Evolutionary conservation across 2,329 filamentous ascomycete species (phyloP).

Genomic region (Colletotrichum plurivorum): DNA sequence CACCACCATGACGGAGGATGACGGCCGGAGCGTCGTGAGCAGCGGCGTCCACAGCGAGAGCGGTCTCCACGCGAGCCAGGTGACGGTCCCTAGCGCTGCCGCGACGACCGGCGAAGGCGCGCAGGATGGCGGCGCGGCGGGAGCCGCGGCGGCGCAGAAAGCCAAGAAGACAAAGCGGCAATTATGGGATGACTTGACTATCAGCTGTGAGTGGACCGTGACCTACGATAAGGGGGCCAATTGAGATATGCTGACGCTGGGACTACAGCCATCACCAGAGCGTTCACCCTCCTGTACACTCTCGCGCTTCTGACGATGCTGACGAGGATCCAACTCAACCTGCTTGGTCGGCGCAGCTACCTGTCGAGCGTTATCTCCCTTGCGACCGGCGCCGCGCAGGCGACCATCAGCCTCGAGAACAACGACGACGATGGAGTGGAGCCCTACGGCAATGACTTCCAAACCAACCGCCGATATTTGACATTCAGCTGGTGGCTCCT

Average conservation of each 20-base stretch:
- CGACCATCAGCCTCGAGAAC: conserved; percentile 91
- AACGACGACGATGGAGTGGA: conserved; percentile 90
- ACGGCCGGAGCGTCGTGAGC: conserved; percentile 76
- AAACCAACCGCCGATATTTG: conserved; percentile 94
- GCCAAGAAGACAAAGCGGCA: conserved; percentile 86
- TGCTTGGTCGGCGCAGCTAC: conserved; percentile 94
- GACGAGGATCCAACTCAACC: conserved; percentile 95
- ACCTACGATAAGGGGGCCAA: neutral
- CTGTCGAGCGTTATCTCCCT: conserved; percentile 95
- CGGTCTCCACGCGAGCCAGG: conserved; percentile 86
- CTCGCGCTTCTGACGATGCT: conserved; percentile 90
- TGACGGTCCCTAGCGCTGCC: conserved; percentile 69
- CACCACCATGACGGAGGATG: conserved; percentile 86
- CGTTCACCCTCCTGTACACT: conserved; percentile 93
- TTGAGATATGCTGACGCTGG: conserved; percentile 21
- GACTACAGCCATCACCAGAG: conserved; percentile 82
- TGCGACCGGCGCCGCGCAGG: conserved; percentile 80
- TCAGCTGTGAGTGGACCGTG: conserved; percentile 77
- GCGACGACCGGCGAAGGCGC: conserved; percentile 49
- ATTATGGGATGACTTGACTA: conserved; percentile 97
- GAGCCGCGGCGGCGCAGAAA: conserved; percentile 60
- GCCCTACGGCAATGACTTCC: conserved; percentile 91
- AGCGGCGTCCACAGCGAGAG: conserved; percentile 84
- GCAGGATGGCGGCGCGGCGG: conserved; percentile 39
- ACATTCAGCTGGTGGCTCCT: conserved; percentile 99